Base-by-base conservation (phyloP, 768 basidiomycete species). In the Suillus bovinus region DNA sequence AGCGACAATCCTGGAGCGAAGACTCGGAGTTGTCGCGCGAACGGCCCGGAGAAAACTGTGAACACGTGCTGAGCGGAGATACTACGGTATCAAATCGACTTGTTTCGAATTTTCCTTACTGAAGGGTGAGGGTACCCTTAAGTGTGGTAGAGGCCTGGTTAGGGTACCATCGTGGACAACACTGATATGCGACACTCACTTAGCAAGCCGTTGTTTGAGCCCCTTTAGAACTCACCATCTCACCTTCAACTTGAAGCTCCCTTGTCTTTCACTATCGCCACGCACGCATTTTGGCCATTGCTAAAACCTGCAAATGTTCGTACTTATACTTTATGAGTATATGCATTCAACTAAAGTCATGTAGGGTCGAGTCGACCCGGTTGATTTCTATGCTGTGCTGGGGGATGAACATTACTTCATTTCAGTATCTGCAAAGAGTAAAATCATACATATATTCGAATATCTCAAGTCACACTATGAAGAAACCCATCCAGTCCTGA, bases 181-280 rank as follows among this genome's bases (percentile, higher is more conserved):
- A 31, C 31, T n/a, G n/a, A n/a, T n/a, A n/a, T n/a, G 31, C 31
- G 31, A 4, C 4, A 31, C 31, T 31, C 31, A 8, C 31, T 31
- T 31, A 31, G 31, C 8, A 31, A 31, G 31, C 31, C 31, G 8
- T 31, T 31, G 31, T 31, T 31, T 31, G 31, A 31, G 31, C 31
- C 33, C 33, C 9, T 34, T 34, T 10, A n/a, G n/a, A n/a, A n/a
- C n/a, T n/a, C n/a, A n/a, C n/a, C n/a, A n/a, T n/a, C n/a, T n/a
- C n/a, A n/a, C n/a, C 38, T 41, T 44, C 20, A 38, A 68, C 34
- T 49, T 67, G 14, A 27, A 47, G 4, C 47, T 27, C 27, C 44
- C 16, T 49, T 49, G 27, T 49, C 24, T 27, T 49, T 27, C 6
- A 47, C 7, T 49, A 49, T 8, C 47, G 33, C 33, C 33, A 34